Base-by-base conservation (phyloP, 495 filamentous ascomycete species). In the Penicillium ucsense region DNA sequence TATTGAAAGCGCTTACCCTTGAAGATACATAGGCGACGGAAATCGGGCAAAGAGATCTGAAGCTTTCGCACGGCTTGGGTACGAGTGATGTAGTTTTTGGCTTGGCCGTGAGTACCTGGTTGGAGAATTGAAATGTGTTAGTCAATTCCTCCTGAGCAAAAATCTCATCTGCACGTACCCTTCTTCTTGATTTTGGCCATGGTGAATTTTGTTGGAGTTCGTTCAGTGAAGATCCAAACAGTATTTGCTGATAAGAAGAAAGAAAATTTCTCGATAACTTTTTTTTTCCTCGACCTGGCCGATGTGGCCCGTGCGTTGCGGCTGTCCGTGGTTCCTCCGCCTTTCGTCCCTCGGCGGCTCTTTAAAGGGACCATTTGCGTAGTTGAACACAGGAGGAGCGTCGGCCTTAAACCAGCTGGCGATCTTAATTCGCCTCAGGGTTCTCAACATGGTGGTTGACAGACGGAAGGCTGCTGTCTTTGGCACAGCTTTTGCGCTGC, bases 81-180 rank as follows among this genome's bases (percentile, higher is more conserved):
- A 66, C 92, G 80, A 40, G 91, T 96, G 53, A 97, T 91, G 75
- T 89, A 98, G 78, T 97, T 97, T 73, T 91, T 96, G 74, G 92
- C 90, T 69, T 85, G 80, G 70, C 92, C 92, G 62, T 89, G 79
- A 60, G 84, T 85, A 59, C 92, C 84, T 88, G 46, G 27, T 31
- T 35, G 27, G 32, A 5, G 10, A 20, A 51, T 20, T 44, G 36
- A 66, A 46, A 67, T 20, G 62, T 28, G 49, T 10, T 38, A 37
- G 31, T 31, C 49, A 54, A 35, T 31, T 31, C 39, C 43, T 42
- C 11, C n/a, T 20, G 20, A 36, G 7, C 39, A 27, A 31, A 20
- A 20, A 20, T 20, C 20, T 6, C 27, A 2, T 29, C 29, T 35
- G 46, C 30, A 34, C 59, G 47, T 66, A 83, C 83, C 89, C 76